A percentile compares a stretch with the other conserved stretches of the same genome.
These are phyloP conservation scores for Cystobasidium slooffiae DNA, from an alignment of 1,284 basidiomycete genomes.

Conservation along the genomic window DNA sequence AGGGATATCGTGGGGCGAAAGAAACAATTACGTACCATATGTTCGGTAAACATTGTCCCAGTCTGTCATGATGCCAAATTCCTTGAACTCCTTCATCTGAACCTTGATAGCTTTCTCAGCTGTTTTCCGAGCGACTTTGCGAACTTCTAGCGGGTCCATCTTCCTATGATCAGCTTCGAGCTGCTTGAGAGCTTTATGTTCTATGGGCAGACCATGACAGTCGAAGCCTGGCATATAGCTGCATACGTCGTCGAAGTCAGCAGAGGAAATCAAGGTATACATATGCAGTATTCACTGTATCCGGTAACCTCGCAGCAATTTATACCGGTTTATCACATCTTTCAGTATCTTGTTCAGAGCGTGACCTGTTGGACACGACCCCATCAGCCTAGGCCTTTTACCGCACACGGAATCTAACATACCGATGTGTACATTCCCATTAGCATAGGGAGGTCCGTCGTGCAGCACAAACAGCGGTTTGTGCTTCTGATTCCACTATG, in stretches of 20 bases:
- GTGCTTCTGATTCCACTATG: constrained; percentile 67
- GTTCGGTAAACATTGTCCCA: constrained; percentile 84
- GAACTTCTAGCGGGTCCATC: constrained; percentile 65
- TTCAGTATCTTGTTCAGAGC: constrained; percentile 97
- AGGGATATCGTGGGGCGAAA: neutral
- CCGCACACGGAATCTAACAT: constrained; percentile 48
- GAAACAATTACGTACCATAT: constrained; percentile 64
- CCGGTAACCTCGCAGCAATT: constrained; percentile 74
- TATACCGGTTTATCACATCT: constrained; percentile 91
- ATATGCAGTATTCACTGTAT: constrained; percentile 70
- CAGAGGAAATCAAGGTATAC: neutral
- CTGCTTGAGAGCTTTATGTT: constrained; percentile 82
- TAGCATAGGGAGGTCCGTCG: constrained; percentile 97
- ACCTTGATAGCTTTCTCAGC: constrained; percentile 75
- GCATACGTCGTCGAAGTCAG: neutral
- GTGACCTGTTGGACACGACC: constrained; percentile 69
- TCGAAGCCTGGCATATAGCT: constrained; percentile 98
- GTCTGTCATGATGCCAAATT: constrained; percentile 90
- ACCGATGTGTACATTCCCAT: constrained; percentile 95
- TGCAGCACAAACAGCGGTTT: constrained; percentile 81
- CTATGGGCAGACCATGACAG: constrained; percentile 96
- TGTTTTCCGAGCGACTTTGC: constrained; percentile 71
- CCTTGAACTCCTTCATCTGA: constrained; percentile 79
- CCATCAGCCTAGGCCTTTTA: neutral
- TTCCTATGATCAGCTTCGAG: constrained; percentile 63